A percentile compares a stretch with the other conserved stretches of the same genome.
Evolutionary conservation across 176 grass and related monocot species (phyloP).

Genomic region (Zizania latifolia): DNA sequence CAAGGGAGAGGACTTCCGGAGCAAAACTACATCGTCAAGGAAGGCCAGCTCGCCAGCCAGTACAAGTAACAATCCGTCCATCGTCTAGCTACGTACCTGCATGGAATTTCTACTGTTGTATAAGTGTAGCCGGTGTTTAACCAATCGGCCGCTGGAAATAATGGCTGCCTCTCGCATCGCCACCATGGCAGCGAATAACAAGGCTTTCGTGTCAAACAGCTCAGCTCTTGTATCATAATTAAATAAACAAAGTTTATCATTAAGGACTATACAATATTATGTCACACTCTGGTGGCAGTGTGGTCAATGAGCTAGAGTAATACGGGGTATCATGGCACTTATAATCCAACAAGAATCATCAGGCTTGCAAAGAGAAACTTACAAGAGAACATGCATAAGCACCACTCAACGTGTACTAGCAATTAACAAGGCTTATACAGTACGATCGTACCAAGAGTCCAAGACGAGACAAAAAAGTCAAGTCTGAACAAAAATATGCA

Average conservation of each 20-base stretch:
- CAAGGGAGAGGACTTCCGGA: conserved; percentile 78
- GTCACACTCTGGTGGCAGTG: background rate
- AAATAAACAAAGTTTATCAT: no score
- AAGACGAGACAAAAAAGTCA: background rate
- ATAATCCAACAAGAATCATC: background rate
- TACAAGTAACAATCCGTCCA: conserved; percentile 32
- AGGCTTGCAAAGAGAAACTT: background rate
- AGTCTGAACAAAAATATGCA: conserved; percentile 6
- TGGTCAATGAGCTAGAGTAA: background rate
- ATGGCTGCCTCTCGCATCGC: no score
- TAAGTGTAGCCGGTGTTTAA: no score
- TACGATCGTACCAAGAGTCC: background rate
- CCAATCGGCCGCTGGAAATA: no score
- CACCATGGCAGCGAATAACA: no score
- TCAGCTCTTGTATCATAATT: no score
- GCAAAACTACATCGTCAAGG: conserved; percentile 92
- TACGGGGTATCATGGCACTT: background rate
- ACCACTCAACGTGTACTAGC: background rate
- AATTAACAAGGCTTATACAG: background rate
- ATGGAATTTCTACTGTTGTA: no score
- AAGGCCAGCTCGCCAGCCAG: conserved; percentile 65
- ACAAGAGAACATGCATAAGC: background rate
- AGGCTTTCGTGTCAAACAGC: no score
- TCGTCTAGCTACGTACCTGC: background rate
- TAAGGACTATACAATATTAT: background rate